Base-by-base conservation (phyloP, 371 early-diverging fungal genomes). In the Parasitella parasitica region DNA sequence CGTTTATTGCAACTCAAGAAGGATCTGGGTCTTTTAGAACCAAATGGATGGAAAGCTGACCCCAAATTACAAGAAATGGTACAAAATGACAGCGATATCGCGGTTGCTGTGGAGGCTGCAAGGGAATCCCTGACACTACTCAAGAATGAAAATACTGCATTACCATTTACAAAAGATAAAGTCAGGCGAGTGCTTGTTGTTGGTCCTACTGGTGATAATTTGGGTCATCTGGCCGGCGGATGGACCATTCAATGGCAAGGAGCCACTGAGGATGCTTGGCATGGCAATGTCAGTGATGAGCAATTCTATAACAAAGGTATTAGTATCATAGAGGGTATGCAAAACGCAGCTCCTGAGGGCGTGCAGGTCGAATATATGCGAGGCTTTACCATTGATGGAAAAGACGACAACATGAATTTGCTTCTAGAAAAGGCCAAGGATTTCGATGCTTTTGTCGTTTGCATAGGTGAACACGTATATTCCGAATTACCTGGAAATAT, bases 241-340 rank as follows among this genome's bases (percentile, higher is more conserved):
- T 87, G 86, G 86, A 80, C 80, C 3, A 78, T 87, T 59, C 73
- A 81, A 20, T 85, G 86, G 86, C 84, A 83, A 69, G 78, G 78
- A 15, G 57, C 76, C 22, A 73, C 76, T 1, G 66, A 50, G 9
- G 76, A 76, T 59, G 43, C 51, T 24, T 76, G 73, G 73, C 65
- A 73, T 22, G 88, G 86, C 0, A 61, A 75, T 1, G 63, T 66
- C 13, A 61, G 53, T 13, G 82, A 86, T 36, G 73, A 66, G 0
- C 81, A 80, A 70, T 86, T 77, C 49, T 80, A 86, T 46, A 39
- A 58, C 7, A 68, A 75, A 4, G 84, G 84, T 24, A 73, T 73
- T 24, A 76, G 79, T 6, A 77, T 86, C 34, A 24, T 72, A 2
- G 53, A 78, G 15, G 83, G 86, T n/a, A 63, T 84, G 4, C 43